A percentile compares a stretch with the other conserved stretches of the same genome.
phyloP scores from a whole-genome alignment of 192 early-diverging fungal genomes.

The Linnemannia elongata region DNA sequence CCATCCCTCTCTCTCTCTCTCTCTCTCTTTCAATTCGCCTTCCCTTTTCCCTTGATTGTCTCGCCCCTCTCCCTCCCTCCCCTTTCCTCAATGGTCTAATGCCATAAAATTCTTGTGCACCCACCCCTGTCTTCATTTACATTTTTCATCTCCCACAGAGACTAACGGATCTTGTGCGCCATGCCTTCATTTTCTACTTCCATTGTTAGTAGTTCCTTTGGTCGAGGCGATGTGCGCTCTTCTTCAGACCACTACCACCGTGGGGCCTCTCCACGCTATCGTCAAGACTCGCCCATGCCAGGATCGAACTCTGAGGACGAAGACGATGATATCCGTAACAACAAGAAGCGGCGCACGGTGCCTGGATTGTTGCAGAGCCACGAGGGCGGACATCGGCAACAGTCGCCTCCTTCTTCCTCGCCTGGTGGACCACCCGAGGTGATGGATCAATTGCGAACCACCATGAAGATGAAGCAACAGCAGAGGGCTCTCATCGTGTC shows the following conservation, averaged over 20 bases:
- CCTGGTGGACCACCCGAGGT: slow-evolving; percentile 53
- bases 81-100: neutral
- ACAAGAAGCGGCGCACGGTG: slow-evolving; percentile 42
- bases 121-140: neutral
- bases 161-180: neutral
- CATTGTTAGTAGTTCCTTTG: slow-evolving; percentile 13
- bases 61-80: neutral
- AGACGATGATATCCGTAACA: slow-evolving; percentile 55
- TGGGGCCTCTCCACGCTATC: slow-evolving; percentile 34
- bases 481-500: slow-evolving; percentile 75
- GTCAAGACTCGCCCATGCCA: slow-evolving; percentile 50
- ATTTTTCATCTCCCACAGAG: neutral
- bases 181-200: neutral
- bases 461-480: slow-evolving; percentile 70
- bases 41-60: neutral
- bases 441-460: slow-evolving; percentile 67
- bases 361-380: slow-evolving; percentile 22
- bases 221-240: slow-evolving; percentile 19
- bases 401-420: slow-evolving; percentile 36
- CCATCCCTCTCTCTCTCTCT: neutral
- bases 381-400: slow-evolving; percentile 22
- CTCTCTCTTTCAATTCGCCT: neutral
- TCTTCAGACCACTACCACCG: slow-evolving; percentile 17
- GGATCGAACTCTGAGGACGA: slow-evolving; percentile 55
- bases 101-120: neutral